Base-by-base conservation (phyloP, 768 basidiomycete species). In the Mycena amicta region DNA sequence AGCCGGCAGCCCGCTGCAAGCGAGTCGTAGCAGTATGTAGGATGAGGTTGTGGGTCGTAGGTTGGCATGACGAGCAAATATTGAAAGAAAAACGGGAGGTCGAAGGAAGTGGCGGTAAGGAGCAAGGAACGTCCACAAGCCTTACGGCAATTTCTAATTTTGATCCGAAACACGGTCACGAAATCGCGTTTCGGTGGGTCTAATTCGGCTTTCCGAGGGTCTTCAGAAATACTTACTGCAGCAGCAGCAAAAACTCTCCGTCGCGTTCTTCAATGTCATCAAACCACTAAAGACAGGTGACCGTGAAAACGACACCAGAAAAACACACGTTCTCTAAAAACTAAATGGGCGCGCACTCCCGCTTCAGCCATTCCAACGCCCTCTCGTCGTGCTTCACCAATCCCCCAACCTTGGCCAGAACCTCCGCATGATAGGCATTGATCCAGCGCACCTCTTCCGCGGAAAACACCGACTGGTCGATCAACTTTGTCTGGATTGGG, bases 401-500 rank as follows among this genome's bases (percentile, higher is more conserved):
- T 20, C 91, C 90, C 15, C 81, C 79, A 3, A 95, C 78, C 71
- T 94, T 95, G 55, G 82, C 81, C 68, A 80, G 77, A 1, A 88
- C 80, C 71, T 93, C 89, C 30, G 75, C 77, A 71, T 99, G 92
- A 67, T 99, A 98, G 2, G 70, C 76, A 66, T 98, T 85, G 60
- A 98, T 59, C 96, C 96, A 98, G 52, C 71, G 74, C 64, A 77
- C 82, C 75, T 98, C 95, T 29, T 81, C 74, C 18, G 67, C 77
- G 8, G 81, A 81, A 37, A 98, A 68, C 33, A 98, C 68, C 1
- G 69, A 69, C 6, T 72, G 58, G 53, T 95, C 87, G 41, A 97
- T 74, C 41, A 98, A 81, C 58, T 86, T 93, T 61, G 86, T 91
- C 62, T 95, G 90, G 18, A 98, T 93, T 0, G 96, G 96, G 62